Evolutionary conservation across 208 protist species (phyloP).

Genomic region (Acanthamoeba triangularis): DNA sequence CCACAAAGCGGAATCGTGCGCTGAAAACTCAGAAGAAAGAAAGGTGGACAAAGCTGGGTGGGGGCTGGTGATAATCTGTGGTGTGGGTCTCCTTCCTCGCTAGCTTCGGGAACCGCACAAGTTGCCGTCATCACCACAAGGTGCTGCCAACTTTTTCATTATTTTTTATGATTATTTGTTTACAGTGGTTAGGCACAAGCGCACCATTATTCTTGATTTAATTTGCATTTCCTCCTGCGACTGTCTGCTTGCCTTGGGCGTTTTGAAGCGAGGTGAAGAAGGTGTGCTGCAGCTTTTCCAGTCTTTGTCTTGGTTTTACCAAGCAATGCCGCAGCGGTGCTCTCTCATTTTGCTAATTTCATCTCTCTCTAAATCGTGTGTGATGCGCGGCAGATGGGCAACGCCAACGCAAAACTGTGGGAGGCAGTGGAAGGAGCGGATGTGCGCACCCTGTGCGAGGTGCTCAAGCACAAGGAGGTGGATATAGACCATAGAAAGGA

Average conservation of each 20-base stretch:
- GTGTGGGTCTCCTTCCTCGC: background rate
- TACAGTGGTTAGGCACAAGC: too few species aligned
- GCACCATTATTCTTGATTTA: background rate
- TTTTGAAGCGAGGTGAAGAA: background rate
- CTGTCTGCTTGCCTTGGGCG: background rate
- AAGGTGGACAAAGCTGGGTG: conserved; percentile 10
- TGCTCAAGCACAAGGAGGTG: conserved; percentile 78
- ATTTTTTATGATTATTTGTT: background rate
- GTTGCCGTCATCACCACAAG: background rate
- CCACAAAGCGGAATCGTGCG: background rate
- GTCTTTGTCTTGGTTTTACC: background rate
- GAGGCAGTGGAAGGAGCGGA: conserved; percentile 69
- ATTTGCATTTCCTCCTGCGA: background rate
- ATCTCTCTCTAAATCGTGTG: background rate
- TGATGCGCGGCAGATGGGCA: conserved; percentile 45
- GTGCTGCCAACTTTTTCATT: conserved; percentile 11
- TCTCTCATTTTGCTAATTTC: background rate
- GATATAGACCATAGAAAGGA: conserved; percentile 74
- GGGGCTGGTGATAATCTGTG: background rate
- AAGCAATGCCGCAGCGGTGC: background rate
- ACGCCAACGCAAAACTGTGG: conserved; percentile 76
- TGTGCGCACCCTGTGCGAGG: conserved; percentile 31
- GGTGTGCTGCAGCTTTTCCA: background rate
- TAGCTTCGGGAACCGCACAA: background rate
- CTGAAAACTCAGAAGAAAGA: conserved; percentile 48